These are phyloP conservation scores for Scedosporium boydii DNA, from an alignment of 2,329 filamentous ascomycete species.

Conservation along the genomic window DNA sequence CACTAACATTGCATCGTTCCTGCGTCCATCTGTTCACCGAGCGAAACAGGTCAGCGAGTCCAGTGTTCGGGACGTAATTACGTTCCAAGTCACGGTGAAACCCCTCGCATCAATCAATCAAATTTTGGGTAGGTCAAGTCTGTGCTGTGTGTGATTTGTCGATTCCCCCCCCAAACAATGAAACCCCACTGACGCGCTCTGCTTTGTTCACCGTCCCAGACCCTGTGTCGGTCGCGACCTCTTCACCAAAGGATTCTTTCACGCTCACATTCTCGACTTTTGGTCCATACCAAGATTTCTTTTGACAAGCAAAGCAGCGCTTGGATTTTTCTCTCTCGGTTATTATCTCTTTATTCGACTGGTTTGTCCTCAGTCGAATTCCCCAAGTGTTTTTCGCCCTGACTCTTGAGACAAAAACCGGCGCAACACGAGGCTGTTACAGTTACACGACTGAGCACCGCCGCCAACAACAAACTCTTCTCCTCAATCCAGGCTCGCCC, in stretches of 20 bases:
- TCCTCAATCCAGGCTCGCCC: background rate
- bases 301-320: too few relatives aligned
- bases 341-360: background rate
- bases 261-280: too few relatives aligned
- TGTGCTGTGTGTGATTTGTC: background rate
- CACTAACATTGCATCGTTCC: background rate
- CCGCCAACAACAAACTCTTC: background rate
- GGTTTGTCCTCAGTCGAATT: background rate
- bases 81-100: background rate
- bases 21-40: background rate
- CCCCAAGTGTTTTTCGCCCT: too few relatives aligned
- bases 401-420: too few relatives aligned
- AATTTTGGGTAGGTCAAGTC: background rate
- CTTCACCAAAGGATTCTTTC: too few relatives aligned
- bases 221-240: too few relatives aligned
- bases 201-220: background rate
- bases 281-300: too few relatives aligned
- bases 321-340: too few relatives aligned
- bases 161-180: background rate
- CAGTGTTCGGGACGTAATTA: background rate
- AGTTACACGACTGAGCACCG: background rate
- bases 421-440: too few relatives aligned
- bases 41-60: background rate
- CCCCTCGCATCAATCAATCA: background rate
- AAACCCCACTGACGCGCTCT: background rate